Conservation (phyloP, 106 monocot genomes). For the Vanilla planifolia region DNA sequence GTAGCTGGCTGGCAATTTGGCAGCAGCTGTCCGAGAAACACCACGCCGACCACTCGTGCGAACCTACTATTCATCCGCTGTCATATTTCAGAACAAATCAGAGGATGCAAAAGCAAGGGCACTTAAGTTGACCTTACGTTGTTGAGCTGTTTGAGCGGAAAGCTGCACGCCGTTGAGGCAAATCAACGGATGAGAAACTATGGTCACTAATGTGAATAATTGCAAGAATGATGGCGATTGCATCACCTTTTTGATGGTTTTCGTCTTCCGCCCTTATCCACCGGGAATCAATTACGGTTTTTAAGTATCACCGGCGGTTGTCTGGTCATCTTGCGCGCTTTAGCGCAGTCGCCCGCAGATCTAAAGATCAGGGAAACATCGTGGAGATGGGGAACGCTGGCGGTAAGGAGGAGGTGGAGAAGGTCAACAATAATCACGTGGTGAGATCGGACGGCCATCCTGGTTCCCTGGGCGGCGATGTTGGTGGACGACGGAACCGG, state of each 20-base stretch:
- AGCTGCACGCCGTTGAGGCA: background rate
- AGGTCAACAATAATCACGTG: constrained; percentile 25
- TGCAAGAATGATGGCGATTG: background rate
- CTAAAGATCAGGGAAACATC: background rate
- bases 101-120: too few relatives aligned
- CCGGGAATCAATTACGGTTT: background rate
- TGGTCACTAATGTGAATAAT: background rate
- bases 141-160: too few relatives aligned
- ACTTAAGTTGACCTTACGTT: too few relatives aligned
- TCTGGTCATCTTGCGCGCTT: background rate
- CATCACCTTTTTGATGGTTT: background rate
- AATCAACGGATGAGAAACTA: constrained; percentile 1
- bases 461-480: background rate
- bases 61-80: too few relatives aligned
- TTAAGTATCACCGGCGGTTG: background rate
- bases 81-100: too few relatives aligned
- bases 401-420: constrained; percentile 35
- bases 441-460: constrained; percentile 28
- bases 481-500: constrained; percentile 9
- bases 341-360: background rate
- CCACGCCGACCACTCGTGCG: too few relatives aligned
- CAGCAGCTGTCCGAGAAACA: too few relatives aligned
- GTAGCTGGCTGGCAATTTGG: too few relatives aligned
- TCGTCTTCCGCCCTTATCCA: background rate
- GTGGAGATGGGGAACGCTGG: constrained; percentile 26